Evolutionary conservation across 2,329 filamentous ascomycete genomes (phyloP), one percentile per base, ranked within the genome.

Genomic region (Trichoderma endophyticum): DNA sequence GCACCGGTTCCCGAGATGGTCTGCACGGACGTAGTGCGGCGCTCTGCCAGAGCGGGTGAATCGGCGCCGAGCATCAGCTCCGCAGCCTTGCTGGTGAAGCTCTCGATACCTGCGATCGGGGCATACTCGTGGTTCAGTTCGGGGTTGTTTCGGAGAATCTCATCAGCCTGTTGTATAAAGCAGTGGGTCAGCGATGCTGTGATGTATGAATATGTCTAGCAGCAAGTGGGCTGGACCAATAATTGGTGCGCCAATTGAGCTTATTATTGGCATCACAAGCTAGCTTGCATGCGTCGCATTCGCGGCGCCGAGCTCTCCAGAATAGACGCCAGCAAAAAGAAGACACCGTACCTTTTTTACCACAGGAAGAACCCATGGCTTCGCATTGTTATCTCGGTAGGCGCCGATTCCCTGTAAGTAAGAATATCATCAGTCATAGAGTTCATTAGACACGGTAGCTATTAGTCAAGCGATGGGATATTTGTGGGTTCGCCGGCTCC

Each of bases 1-100:
- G 96, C 96, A 77, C 96, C 96, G 74, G 96, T 99, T 78, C 96
- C 96, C 71, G 96, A 99, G 84, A 99, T 97, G 80, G 95, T 97
- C 85, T 99, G 96, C 70, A 98, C 82, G 51, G 94, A 94, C 75
- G 91, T 87, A 74, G 90, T 86, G 75, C 96, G 92, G 83, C 95
- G 93, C 80, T 98, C 93, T 76, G 87, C 85, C 79, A 98, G 88
- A 71, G 95, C 96, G 57, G 93, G 90, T 66, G 93, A 97, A 77
- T 92, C 89, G 75, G 84, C 82, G 76, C 96, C 95, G 36, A 98
- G 88, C 73, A 98, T 92, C 77, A 98, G 88, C 85, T 96, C 95
- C 81, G 95, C 93, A 28, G 96, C 95, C 80, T 96, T 97, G 77
- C 89, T 88, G 73, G 94, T 98, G 85, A 98, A 97, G 74, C 91